Evolutionary conservation across 441 rosid genomes (phyloP), one percentile per base, ranked within the genome.

Genomic region (Erodium chrysanthum): DNA sequence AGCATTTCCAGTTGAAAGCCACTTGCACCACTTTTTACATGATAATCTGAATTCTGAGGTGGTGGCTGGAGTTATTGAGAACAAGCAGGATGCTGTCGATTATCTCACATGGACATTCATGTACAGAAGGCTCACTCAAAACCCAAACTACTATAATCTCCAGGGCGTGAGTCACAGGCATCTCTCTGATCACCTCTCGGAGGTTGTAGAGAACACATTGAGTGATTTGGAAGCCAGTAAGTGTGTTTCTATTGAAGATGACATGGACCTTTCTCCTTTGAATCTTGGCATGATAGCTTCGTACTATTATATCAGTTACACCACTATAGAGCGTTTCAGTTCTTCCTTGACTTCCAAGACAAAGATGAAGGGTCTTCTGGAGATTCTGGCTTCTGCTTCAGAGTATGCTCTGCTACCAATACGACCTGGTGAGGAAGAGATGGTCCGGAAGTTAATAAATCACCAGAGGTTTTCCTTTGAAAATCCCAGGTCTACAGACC

Each of bases 71-170:
- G 86, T 84, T 69, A 78, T 89, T 66, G 91, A 89, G 81, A 94
- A 86, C 88, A 89, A 85, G 85, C 98, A 91, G 79, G 97, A 91
- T 86, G 97, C 96, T 22, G 98, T 94, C 40, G 98, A 94, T 71
- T 88, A 84, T 77, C 48, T 68, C 12, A 73, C 70, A 31, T 64
- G 66, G 76, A 82, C n/a, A n/a, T n/a, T n/a, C n/a, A n/a, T n/a
- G n/a, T n/a, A n/a, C n/a, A n/a, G n/a, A n/a, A n/a, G n/a, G n/a
- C n/a, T n/a, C n/a, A n/a, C n/a, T n/a, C n/a, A n/a, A n/a, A n/a
- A n/a, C n/a, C n/a, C n/a, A n/a, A n/a, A n/a, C n/a, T n/a, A n/a
- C n/a, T n/a, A n/a, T n/a, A n/a, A n/a, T n/a, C n/a, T n/a, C n/a
- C n/a, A n/a, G n/a, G n/a, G n/a, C n/a, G n/a, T n/a, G n/a, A n/a